phyloP scores from a whole-genome alignment of 1,139 yeast genomes.

The Sugiyamaella novakii region DNA sequence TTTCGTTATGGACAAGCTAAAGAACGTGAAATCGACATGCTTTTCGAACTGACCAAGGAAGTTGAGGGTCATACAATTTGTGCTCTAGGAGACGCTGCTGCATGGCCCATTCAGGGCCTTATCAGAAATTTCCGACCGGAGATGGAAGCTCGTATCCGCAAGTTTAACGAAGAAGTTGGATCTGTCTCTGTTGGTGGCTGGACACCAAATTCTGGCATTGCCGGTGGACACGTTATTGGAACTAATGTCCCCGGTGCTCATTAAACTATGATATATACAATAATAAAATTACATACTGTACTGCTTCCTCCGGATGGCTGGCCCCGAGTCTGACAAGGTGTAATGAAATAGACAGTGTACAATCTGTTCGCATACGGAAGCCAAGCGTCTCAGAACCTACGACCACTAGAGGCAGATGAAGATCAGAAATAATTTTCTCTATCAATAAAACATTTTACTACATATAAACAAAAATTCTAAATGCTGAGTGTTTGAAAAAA shows the following conservation, averaged over 20 bases:
- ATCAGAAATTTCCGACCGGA: slow-evolving; percentile 81
- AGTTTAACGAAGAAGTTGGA: slow-evolving; percentile 49
- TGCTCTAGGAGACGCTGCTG: slow-evolving; percentile 90
- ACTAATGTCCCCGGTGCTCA: slow-evolving; percentile 49
- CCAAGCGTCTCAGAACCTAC: no score
- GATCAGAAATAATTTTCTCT: slow-evolving; percentile 1
- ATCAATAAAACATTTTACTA: slow-evolving; percentile 7
- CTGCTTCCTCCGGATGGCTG: not conserved
- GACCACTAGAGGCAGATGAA: no score
- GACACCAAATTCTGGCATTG: slow-evolving; percentile 63
- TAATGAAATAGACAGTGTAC: no score
- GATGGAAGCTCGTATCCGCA: slow-evolving; percentile 69
- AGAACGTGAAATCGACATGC: slow-evolving; percentile 77
- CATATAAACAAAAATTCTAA: slow-evolving; percentile 14
- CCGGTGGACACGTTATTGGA: slow-evolving; percentile 65
- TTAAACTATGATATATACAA: slow-evolving; percentile 10
- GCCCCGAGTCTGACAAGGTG: not conserved
- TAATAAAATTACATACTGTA: not conserved
- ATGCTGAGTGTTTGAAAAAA: slow-evolving; percentile 47
- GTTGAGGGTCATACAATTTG: slow-evolving; percentile 90
- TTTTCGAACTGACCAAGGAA: slow-evolving; percentile 77
- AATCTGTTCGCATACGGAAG: no score
- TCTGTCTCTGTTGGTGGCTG: slow-evolving; percentile 74
- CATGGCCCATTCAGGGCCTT: slow-evolving; percentile 90
- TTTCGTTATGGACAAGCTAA: slow-evolving; percentile 76